Conservation (phyloP, 805 yeast genomes). For the Wickerhamomyces queroliae region DNA sequence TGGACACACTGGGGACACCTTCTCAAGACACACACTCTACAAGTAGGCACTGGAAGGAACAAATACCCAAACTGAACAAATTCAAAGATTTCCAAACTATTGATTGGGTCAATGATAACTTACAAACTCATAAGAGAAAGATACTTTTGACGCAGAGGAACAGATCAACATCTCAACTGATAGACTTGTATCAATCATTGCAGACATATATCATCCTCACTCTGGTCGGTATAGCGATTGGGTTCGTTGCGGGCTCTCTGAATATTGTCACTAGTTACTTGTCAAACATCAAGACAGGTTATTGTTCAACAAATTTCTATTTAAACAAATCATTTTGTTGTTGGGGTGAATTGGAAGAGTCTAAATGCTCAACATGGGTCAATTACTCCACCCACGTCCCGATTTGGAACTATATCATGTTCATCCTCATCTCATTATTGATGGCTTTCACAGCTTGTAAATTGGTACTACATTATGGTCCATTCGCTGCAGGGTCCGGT, state of each 20-base stretch:
- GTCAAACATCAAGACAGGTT: constrained; percentile 73
- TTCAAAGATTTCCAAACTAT: constrained; percentile 61
- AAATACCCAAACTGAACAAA: constrained; percentile 25
- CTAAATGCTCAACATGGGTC: constrained; percentile 62
- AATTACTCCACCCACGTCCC: constrained; percentile 50
- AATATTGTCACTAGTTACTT: constrained; percentile 83
- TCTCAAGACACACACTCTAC: not conserved
- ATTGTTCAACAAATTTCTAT: constrained; percentile 66
- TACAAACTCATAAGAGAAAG: constrained; percentile 35
- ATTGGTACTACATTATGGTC: constrained; percentile 68
- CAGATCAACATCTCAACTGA: constrained; percentile 6
- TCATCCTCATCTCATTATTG: constrained; percentile 48
- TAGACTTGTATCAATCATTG: constrained; percentile 12
- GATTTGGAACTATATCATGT: constrained; percentile 47
- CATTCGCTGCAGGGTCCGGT: constrained; percentile 95
- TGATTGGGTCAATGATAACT: constrained; percentile 65
- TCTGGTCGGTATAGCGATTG: constrained; percentile 69
- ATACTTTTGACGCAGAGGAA: not conserved
- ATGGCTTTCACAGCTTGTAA: constrained; percentile 64
- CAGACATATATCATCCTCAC: constrained; percentile 66
- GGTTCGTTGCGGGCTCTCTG: constrained; percentile 75
- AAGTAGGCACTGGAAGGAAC: not conserved
- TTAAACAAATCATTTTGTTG: constrained; percentile 79
- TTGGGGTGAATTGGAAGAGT: constrained; percentile 46
- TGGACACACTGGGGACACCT: too few species aligned